phyloP scores from a whole-genome alignment of 2,329 filamentous ascomycete species.

The Chaetothyriales sp. region DNA sequence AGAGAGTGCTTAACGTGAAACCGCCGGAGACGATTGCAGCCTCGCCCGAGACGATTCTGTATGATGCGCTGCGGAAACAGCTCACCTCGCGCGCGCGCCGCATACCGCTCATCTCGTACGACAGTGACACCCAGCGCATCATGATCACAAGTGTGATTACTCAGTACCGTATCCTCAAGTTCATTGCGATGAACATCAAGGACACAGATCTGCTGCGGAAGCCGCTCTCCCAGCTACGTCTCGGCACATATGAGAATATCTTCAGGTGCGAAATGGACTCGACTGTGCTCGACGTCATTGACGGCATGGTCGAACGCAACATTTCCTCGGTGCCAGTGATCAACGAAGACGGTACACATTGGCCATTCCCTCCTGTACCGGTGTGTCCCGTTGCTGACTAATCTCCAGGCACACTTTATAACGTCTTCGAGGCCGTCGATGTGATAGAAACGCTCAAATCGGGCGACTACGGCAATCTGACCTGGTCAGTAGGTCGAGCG shows the following conservation, averaged over 20 bases:
- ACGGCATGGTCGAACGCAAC: conserved; percentile 78
- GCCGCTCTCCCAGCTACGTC: conserved; percentile 63
- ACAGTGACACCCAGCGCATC: conserved; percentile 82
- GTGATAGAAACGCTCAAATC: conserved; percentile 93
- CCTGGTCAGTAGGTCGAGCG: conserved; percentile 73
- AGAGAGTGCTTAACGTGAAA: conserved; percentile 78
- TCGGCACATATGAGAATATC: conserved; percentile 72
- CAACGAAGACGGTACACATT: conserved; percentile 50
- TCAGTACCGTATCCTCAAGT: conserved; percentile 96
- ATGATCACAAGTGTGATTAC: conserved; percentile 95
- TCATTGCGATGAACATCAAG: conserved; percentile 87
- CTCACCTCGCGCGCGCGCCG: conserved; percentile 80
- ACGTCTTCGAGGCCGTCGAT: conserved; percentile 95
- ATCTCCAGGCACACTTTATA: conserved; percentile 54
- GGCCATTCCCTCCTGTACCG: not conserved
- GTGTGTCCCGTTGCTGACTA: conserved; percentile 1
- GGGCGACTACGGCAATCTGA: conserved; percentile 79
- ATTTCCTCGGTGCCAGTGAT: conserved; percentile 92
- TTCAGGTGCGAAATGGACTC: conserved; percentile 77
- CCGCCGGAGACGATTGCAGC: conserved; percentile 95
- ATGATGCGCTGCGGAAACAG: conserved; percentile 91
- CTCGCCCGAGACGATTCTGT: conserved; percentile 74
- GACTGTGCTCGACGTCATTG: conserved; percentile 85
- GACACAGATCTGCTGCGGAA: conserved; percentile 83
- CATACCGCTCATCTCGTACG: conserved; percentile 83